Evolutionary conservation across 257 asterid genomes (phyloP), one percentile per base, ranked within the genome.

Genomic region (Plantago major): DNA sequence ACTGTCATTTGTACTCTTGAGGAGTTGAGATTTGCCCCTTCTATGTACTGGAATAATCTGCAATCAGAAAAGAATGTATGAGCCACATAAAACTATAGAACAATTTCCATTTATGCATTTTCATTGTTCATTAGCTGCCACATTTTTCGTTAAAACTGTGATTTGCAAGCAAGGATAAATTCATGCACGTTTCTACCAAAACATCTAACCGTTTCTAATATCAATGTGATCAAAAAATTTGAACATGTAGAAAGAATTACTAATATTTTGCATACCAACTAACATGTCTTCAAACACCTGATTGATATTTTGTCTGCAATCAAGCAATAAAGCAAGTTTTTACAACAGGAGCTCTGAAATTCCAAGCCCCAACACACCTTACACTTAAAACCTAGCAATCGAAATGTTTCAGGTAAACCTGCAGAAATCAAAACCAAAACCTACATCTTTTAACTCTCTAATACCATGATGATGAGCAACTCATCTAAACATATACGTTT

Each of bases 11-110:
- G 64, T 45, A 90, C 67, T 63, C 97, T 77, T 0, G 97, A 81
- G 42, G 12, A 71, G 81, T 90, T 90, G 70, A 90, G 63, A 71
- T 90, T 89, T 68, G 96, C 97, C 9, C 97, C 96, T 79, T 90
- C 82, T 42, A 76, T 82, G 57, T 68, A 90, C 71, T 90, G 86
- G 65, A 87, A 90, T 60, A 90, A 78, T 71, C 95, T 89, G 79
- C 44, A 56, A 67, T 6, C 16, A 11, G 38, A 45, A 19, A 7
- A 42, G 65, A 10, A 42, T 15, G 60, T n/a, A 51, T 58, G 15
- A 28, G 28, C 10, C 62, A 44, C 17, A 22, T 13, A 28, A 54
- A 11, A 13, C 11, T 22, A 1, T 22, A 22, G 2, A 22, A n/a
- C 43, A n/a, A 12, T 54, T 26, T n/a, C 43, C 42, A 10, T 26